Evolutionary conservation across 2,329 filamentous ascomycete species (phyloP).

Genomic region (Thelonectria olida): DNA sequence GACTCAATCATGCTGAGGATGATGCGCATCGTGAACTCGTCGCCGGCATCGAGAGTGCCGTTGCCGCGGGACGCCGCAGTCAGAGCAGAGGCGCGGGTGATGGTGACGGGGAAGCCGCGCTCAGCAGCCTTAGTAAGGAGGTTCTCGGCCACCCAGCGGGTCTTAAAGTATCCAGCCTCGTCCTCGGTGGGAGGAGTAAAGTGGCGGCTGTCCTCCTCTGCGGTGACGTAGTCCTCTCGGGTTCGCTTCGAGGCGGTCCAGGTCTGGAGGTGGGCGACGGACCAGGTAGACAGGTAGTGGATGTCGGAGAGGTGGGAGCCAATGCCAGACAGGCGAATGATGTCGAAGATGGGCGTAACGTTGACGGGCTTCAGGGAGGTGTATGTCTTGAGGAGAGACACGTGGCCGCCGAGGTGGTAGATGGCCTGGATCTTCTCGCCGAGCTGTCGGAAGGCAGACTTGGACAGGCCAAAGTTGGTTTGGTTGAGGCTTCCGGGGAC

Average conservation of each 20-base stretch:
- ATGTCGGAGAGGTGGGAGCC: conserved; percentile 33
- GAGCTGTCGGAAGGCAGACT: conserved; percentile 33
- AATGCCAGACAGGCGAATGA: conserved; percentile 36
- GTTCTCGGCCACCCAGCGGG: conserved; percentile 39
- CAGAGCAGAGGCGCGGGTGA: conserved; percentile 34
- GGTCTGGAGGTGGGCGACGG: conserved; percentile 37
- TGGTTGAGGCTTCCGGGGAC: conserved; percentile 30
- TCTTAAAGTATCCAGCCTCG: conserved; percentile 41
- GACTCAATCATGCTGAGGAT: conserved; percentile 36
- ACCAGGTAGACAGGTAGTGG: conserved; percentile 35
- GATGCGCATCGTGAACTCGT: conserved; percentile 38
- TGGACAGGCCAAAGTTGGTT: conserved; percentile 35
- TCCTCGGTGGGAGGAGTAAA: conserved; percentile 36
- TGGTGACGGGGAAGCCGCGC: conserved; percentile 37
- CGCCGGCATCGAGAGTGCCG: conserved; percentile 26
- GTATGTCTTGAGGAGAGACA: conserved; percentile 40
- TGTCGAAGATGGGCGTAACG: conserved; percentile 34
- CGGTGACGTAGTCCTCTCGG: conserved; percentile 25
- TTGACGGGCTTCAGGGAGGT: conserved; percentile 32
- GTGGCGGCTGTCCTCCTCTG: conserved; percentile 32
- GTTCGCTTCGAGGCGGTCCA: conserved; percentile 32
- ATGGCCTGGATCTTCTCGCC: conserved; percentile 34
- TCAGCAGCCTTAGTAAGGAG: conserved; percentile 35
- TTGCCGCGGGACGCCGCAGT: conserved; percentile 27
- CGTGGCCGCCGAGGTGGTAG: conserved; percentile 40